phyloP scores from a whole-genome alignment of 2,329 filamentous ascomycete species.

The Chaetomiaceae sp. region DNA sequence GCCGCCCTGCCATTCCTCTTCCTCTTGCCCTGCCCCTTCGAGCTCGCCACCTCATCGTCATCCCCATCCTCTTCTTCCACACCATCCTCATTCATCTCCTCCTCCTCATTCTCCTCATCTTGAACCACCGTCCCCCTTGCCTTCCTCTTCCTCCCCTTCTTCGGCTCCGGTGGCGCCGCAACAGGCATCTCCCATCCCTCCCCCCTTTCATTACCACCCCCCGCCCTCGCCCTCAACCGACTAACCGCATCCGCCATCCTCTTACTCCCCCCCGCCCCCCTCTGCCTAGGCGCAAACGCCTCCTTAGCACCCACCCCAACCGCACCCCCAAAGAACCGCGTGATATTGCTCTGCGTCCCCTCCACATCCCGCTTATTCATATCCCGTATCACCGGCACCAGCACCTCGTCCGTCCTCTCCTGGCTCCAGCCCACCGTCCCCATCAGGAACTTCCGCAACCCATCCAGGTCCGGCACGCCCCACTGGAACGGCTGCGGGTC shows the following conservation, averaged over 20 bases:
- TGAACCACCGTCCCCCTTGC: constrained; percentile 20
- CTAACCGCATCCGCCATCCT: constrained; percentile 33
- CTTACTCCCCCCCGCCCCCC: constrained; percentile 26
- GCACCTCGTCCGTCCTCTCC: constrained; percentile 89
- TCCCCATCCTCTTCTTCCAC: constrained; percentile 8
- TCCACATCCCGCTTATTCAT: constrained; percentile 87
- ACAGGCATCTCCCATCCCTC: constrained; percentile 20
- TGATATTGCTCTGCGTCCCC: constrained; percentile 95
- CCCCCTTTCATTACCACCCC: constrained; percentile 3
- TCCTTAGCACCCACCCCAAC: constrained; percentile 39
- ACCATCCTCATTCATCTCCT: neutral
- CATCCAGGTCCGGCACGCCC: constrained; percentile 90
- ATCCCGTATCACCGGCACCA: constrained; percentile 90
- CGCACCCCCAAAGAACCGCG: constrained; percentile 76
- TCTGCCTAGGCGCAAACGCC: constrained; percentile 29
- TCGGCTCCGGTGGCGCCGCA: constrained; percentile 18
- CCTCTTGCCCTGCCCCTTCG: constrained; percentile 4
- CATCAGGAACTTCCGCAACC: constrained; percentile 80
- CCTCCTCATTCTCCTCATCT: constrained; percentile 1
- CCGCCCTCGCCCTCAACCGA: constrained; percentile 28
- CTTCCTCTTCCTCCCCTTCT: constrained; percentile 33
- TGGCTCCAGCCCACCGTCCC: constrained; percentile 86
- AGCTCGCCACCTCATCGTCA: constrained; percentile 11
- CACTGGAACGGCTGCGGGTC: constrained; percentile 81
- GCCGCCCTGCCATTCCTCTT: constrained; percentile 16